Evolutionary conservation across 306 rosid species (phyloP), one percentile per base, ranked within the genome.

Genomic region (Quercus suber): DNA sequence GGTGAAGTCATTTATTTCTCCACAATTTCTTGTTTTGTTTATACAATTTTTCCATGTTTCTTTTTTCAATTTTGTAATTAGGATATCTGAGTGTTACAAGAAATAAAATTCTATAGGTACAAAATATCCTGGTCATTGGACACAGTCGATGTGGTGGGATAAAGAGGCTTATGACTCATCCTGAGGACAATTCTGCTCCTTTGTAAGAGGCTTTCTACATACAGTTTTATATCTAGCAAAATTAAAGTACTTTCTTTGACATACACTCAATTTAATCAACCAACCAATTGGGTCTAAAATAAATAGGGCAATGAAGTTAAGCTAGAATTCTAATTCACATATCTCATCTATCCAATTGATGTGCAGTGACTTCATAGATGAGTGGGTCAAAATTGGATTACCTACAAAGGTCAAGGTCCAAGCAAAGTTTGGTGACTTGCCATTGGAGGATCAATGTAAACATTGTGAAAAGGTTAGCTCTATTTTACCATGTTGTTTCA

Each of bases 91-190:
- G 49, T n/a, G 23, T 55, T 37, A 21, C n/a, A 55, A 13, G 12
- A 57, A 69, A 57, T 37, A 72, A 45, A 53, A 25, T n/a, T 70
- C 13, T 7, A 6, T 82, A 91, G 93, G 92, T 91, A 6, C 65
- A 80, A 60, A 85, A 89, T 67, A 89, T 91, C 61, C 43, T 91
- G 81, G 88, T 89, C 5, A 86, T 89, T 64, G 97, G 93, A 63
- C 97, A 91, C n/a, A 88, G 94, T 68, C 53, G 76, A 4, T 91
- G 94, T 17, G 94, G 94, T 2, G 94, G 97, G 72, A 91, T 91
- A 57, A 0, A 60, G 20, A 89, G 94, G 82, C 97, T 91, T 21
- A 86, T 91, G 97, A 65, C 51, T 23, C 85, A 82, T 80, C 96
- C 92, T 21, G 87, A 88, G 43, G 88, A 91, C 70, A 79, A 49